These are phyloP conservation scores for Penicillium cinerascens DNA, from an alignment of 495 filamentous ascomycete species.

Conservation along the genomic window DNA sequence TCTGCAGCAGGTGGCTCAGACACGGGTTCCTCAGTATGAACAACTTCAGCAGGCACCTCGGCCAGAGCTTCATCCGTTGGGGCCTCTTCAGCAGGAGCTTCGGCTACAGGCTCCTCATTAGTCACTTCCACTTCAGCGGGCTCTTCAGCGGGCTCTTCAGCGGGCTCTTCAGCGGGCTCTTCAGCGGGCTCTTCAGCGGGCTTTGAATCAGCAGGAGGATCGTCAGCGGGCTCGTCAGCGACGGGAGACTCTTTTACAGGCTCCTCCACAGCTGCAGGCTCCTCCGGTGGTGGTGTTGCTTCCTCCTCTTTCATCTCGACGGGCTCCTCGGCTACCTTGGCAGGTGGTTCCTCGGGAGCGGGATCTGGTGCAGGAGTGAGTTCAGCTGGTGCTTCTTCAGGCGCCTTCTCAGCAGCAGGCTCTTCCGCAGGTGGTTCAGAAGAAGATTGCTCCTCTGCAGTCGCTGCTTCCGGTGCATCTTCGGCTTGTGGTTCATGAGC, in stretches of 20 bases:
- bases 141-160: background rate
- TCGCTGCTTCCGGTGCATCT: background rate
- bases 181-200: background rate
- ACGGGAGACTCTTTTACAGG: constrained; percentile 3
- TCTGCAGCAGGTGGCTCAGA: constrained; percentile 1
- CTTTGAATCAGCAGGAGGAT: constrained; percentile 6
- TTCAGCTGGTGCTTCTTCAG: background rate
- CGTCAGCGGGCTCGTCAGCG: background rate
- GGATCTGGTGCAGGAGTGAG: constrained; percentile 3
- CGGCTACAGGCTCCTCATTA: constrained; percentile 14
- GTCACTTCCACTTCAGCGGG: background rate
- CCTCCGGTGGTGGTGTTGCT: constrained; percentile 6
- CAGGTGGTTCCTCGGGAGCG: background rate
- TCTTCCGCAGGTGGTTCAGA: constrained; percentile 9
- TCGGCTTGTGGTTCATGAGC: constrained; percentile 1
- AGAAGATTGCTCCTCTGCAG: constrained; percentile 1
- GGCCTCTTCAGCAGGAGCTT: constrained; percentile 13
- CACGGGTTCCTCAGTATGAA: constrained; percentile 2
- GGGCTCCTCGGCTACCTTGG: background rate
- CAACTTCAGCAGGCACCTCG: constrained; percentile 1
- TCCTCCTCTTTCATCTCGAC: background rate
- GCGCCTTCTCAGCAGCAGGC: constrained; percentile 1
- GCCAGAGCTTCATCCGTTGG: background rate
- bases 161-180: constrained; percentile 1
- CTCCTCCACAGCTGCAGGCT: constrained; percentile 5